Base-by-base conservation (phyloP, 2,329 filamentous ascomycete species). In the Thermomyces lanuginosus region DNA sequence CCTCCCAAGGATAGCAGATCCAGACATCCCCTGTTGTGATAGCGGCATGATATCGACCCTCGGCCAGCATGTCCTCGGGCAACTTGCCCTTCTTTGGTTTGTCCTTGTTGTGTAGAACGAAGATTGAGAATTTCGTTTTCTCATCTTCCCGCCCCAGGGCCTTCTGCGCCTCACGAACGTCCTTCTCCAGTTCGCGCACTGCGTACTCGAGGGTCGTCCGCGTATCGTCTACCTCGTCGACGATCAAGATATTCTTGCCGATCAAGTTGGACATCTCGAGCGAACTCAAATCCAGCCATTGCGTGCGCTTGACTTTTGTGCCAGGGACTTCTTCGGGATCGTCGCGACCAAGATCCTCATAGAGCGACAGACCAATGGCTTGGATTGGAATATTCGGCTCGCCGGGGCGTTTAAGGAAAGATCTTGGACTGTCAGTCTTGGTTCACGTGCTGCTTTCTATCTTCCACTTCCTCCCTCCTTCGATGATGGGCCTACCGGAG, bases 1-100 rank as follows among this genome's bases (percentile, higher is more conserved):
- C 89, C 62, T 95, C 89, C 89, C 89, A 98, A 9, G 89, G 89
- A 59, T 98, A 98, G 66, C 82, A 91, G 52, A 95, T 95, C 89
- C 89, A 98, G 39, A 83, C 76, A 56, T 98, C 86, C n/a, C 69
- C 70, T 16, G 91, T 79, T 4, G 86, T 95, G 48, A 76, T 64
- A 12, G 89, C 82, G 12, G 89, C 89, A 40, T 78, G 56, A 58
- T 98, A 98, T 43, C 76, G 66, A 31, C 69, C 68, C 29, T 72
- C 58, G 21, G 65, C 58, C 37, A 86, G 63, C 69, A 95, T 82
- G 19, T 82, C 73, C 11, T 69, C 46, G 7, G 89, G 84, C 30
- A 98, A 64, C 11, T 58, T 59, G 28, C 89, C 89, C 67, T 93
- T 92, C 74, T 98, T 98, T 29, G 61, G 38, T 69, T 98, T 95